A percentile compares a stretch with the other conserved stretches of the same genome.
Conservation (phyloP, 1,284 basidiomycete genomes). For the Porogramme epimiltina region DNA sequence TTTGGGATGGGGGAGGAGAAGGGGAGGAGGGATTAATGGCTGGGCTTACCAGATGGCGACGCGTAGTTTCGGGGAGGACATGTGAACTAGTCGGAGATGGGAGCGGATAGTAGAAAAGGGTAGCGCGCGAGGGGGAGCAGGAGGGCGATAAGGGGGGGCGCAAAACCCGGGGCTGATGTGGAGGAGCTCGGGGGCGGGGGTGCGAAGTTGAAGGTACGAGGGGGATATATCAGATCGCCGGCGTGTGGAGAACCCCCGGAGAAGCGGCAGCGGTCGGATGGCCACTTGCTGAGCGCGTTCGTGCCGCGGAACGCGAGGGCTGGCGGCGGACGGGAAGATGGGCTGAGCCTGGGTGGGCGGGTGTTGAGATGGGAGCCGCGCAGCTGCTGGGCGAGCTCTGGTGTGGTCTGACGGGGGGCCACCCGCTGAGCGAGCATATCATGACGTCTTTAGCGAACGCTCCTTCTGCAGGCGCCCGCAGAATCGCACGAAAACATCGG, state of each 20-base stretch:
- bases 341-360: no score
- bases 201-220: no score
- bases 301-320: no score
- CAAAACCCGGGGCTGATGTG: no score
- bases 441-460: no score
- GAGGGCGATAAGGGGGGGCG: constrained; percentile 10
- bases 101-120: background rate
- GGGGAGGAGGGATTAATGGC: background rate
- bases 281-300: no score
- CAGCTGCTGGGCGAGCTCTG: no score
- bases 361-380: no score
- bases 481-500: background rate
- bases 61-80: constrained; percentile 24
- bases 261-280: background rate
- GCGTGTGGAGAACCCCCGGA: background rate
- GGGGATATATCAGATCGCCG: constrained; percentile 1
- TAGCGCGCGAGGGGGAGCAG: background rate
- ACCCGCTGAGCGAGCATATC: no score
- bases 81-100: background rate
- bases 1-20: background rate
- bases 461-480: background rate
- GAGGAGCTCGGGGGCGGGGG: constrained; percentile 2
- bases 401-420: no score
- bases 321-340: no score
- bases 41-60: constrained; percentile 33